Base-by-base conservation (phyloP, 805 yeast genomes). In the Candida parachauliodes region DNA sequence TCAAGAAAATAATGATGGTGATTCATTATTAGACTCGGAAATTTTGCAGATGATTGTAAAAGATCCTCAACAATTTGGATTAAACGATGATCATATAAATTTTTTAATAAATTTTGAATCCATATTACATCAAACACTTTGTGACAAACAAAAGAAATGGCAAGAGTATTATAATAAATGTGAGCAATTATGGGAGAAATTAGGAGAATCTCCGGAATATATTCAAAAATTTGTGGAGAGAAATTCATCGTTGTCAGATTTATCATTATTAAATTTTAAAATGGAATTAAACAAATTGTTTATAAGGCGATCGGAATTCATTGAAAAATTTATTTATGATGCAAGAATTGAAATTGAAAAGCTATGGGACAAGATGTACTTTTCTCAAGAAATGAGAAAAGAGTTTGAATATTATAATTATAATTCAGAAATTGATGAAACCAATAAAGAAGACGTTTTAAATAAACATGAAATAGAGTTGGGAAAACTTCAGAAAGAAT, bases 321-420 rank as follows among this genome's bases (percentile, higher is more conserved):
- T 89, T 15, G 81, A 83, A 36, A 76, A 76, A 15, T 81, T 89
- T 42, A 83, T 89, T 9, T 51, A 63, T 5, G 83, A 78, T 32
- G 68, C 83, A 2, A 70, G 91, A 55, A 49, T 52, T 2, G 76
- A 76, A 40, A 81, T 89, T 8, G 70, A 68, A 28, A 72, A 66
- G 3, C 60, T 76, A 8, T 88, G 95, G 89, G 64, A 70, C 24
- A 57, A 67, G 7, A 58, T 89, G 47, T 79, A 73, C 55, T 82
- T 73, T 44, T 70, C 83, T 1, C 71, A 68, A 1, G 69, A 63
- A 1, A 79, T 81, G 35, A 70, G 75, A 45, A 43, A 42, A 1
- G 53, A 52, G 2, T 84, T 86, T 55, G 55, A 65, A 22, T 70
- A 70, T 8, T 60, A 59, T 32, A 44, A 47, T 8, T 60, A 57